phyloP scores from a whole-genome alignment of 768 basidiomycete species.

The Xerocomus potaroensis region DNA sequence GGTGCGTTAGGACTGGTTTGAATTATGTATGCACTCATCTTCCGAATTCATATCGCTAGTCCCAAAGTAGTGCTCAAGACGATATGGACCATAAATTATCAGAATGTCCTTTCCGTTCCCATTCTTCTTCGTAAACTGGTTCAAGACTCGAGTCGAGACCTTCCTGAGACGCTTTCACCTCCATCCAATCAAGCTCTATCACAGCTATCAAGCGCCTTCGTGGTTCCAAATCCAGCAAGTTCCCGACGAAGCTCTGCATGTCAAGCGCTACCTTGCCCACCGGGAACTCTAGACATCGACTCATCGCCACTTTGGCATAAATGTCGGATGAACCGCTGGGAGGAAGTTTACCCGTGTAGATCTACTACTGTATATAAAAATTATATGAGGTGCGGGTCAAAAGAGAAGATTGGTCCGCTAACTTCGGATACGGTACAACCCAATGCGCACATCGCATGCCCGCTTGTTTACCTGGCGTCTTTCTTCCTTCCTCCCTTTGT shows the following conservation, averaged over 20 bases:
- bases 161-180: too few relatives aligned
- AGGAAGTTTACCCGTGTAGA: conserved; percentile 15
- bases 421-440: conserved; percentile 40
- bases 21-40: too few relatives aligned
- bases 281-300: conserved; percentile 14
- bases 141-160: too few relatives aligned
- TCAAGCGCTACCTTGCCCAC: conserved; percentile 12
- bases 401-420: neutral
- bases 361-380: conserved; percentile 6
- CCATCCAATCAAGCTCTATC: too few relatives aligned
- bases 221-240: conserved; percentile 22
- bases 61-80: too few relatives aligned
- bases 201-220: conserved; percentile 14
- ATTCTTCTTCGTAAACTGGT: too few relatives aligned
- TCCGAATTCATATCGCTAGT: too few relatives aligned
- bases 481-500: neutral
- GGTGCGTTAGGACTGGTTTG: too few relatives aligned
- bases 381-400: neutral
- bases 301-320: neutral
- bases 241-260: conserved; percentile 30
- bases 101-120: too few relatives aligned
- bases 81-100: too few relatives aligned
- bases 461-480: conserved; percentile 23
- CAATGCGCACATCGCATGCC: conserved; percentile 36
- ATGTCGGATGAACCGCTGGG: neutral